Evolutionary conservation across 169 alveolate species (phyloP), one percentile per base, ranked within the genome.

Genomic region (Cryptosporidium sp.): DNA sequence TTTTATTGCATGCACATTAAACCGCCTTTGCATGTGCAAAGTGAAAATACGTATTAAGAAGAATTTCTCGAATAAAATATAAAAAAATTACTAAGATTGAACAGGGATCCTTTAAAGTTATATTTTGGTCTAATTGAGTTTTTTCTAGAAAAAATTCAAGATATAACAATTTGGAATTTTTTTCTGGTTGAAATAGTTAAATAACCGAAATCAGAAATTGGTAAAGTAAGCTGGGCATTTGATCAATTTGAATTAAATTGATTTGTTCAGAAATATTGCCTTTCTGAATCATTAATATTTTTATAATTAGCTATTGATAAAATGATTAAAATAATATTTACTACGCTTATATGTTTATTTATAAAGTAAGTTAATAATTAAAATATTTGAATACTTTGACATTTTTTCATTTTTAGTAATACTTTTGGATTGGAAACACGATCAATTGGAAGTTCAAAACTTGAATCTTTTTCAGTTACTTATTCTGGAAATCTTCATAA

Each of bases 401-500:
- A 9, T 37, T 7, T 41, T 69, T 10, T n/a, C 9, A 14, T 9
- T 9, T 43, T 41, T 69, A 69, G 84, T 21, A 65, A 26, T 8
- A 7, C 29, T 35, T 8, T 39, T 23, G 33, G 65, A 4, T 69
- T 69, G 39, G 84, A 73, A 26, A 73, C 62, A 21, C 48, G 86
- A 33, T 31, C 59, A 50, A 18, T 73, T 23, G 71, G 39, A 10
- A 62, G 39, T 31, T 73, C 86, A 16, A 50, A 37, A 31, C 58
- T 62, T 33, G 75, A 65, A 31, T 41, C 75, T 7, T 62, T 26
- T 80, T 59, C 73, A 9, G 75, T 80, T 37, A 62, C 50, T 43
- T 80, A 80, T 62, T 29, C 61, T 18, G 89, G 89, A 23, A 59
- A 50, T 45, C 65, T 43, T 16, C 62, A 62, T 21, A 80, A 80